Evolutionary conservation across 257 asterid species (phyloP), one percentile per base, ranked within the genome.

Genomic region (Solanum rostratum): DNA sequence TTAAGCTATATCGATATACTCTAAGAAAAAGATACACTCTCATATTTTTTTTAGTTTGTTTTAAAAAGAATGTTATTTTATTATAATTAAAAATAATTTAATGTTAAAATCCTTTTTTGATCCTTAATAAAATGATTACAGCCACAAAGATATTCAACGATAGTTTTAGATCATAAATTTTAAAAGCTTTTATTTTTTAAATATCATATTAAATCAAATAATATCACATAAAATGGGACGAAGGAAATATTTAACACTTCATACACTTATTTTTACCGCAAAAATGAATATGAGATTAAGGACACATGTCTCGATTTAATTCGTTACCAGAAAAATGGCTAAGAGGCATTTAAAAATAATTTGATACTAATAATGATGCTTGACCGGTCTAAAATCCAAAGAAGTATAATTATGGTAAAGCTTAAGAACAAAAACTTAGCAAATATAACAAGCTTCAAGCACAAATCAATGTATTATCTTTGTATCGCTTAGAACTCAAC

Each of bases 201-300:
- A 57, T 13, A 57, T 13, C n/a, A 12, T 57, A 2, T 3, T 13
- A 57, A 57, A 29, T 57, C 6, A 57, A 57, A 20, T 0, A 0
- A 0, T 55, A 1, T 0, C 6, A 55, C 2, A 3, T 20, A 55
- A 55, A 55, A 55, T 55, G 1, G 1, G 22, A 57, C 27, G 1
- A 55, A 16, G 29, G 2, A 57, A 57, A n/a, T 10, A n/a, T n/a
- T n/a, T 57, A 57, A n/a, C 29, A n/a, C n/a, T n/a, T n/a, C n/a
- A n/a, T n/a, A n/a, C n/a, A n/a, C n/a, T n/a, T n/a, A n/a, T n/a
- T n/a, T n/a, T 57, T n/a, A 57, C 0, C 15, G 3, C 1, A 6
- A 57, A 57, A n/a, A 10, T 57, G 15, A n/a, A 9, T 3, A n/a
- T 57, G 0, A 57, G 15, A 10, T 57, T 27, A 57, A 57, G 0